Evolutionary conservation across 495 filamentous ascomycete genomes (phyloP).

Genomic region (Penicillium salamii): DNA sequence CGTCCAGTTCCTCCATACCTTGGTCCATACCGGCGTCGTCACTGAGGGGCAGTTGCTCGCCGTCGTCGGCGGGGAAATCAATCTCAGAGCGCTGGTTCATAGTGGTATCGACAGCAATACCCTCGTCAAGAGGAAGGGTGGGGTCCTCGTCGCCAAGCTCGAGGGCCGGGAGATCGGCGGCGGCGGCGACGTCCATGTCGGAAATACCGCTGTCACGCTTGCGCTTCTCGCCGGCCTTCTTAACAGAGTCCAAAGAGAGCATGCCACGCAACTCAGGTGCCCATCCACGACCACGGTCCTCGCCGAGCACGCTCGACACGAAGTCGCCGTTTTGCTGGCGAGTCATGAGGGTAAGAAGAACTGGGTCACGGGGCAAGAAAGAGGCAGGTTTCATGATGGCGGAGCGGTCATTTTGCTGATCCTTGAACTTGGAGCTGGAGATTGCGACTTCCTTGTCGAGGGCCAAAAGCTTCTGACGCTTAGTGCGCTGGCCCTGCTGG

Average conservation of each 20-base stretch:
- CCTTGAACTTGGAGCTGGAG: constrained; percentile 60
- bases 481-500: constrained; percentile 63
- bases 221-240: constrained; percentile 78
- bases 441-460: constrained; percentile 65
- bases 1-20: constrained; percentile 63
- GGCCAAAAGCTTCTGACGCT: constrained; percentile 72
- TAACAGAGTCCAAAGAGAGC: constrained; percentile 76
- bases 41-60: constrained; percentile 36
- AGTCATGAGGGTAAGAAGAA: constrained; percentile 81
- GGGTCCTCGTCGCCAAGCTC: constrained; percentile 66
- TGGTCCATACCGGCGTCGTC: constrained; percentile 53
- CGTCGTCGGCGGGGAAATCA: constrained; percentile 66
- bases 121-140: constrained; percentile 43
- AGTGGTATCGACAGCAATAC: constrained; percentile 53
- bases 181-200: constrained; percentile 66
- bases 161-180: constrained; percentile 62
- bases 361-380: constrained; percentile 82
- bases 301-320: constrained; percentile 70
- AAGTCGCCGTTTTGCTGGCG: constrained; percentile 88
- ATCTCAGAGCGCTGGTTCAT: constrained; percentile 46
- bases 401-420: constrained; percentile 73
- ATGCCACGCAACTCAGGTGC: constrained; percentile 88
- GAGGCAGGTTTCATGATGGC: constrained; percentile 75
- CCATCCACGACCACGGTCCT: constrained; percentile 73
- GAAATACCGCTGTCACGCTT: constrained; percentile 89